Percentiles rank a stretch among this genome's conserved stretches.
phyloP scores from a whole-genome alignment of 2,329 filamentous ascomycete genomes.

The Cercospora sesami region DNA sequence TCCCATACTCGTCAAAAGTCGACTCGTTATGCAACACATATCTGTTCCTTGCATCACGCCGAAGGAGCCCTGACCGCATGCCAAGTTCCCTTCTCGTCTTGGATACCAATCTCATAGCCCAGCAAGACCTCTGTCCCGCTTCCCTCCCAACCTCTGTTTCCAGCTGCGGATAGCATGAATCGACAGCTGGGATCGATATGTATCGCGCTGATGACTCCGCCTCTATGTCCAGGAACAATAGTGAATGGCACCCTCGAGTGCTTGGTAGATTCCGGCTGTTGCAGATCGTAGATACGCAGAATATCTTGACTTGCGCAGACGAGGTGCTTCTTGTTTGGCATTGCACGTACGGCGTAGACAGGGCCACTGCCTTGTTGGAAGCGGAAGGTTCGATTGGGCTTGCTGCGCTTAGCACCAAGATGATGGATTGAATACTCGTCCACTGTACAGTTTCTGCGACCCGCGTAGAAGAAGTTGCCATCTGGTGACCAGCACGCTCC shows the following conservation, averaged over 20 bases:
- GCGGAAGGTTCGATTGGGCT: slow-evolving; percentile 75
- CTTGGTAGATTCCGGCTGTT: slow-evolving; percentile 60
- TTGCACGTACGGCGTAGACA: slow-evolving; percentile 82
- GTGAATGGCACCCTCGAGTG: slow-evolving; percentile 86
- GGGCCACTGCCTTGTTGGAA: slow-evolving; percentile 88
- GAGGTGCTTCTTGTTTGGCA: slow-evolving; percentile 90
- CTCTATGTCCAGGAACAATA: slow-evolving; percentile 89
- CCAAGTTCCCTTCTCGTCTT: slow-evolving; percentile 36
- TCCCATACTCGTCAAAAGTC: not conserved
- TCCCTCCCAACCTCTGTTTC: slow-evolving; percentile 94
- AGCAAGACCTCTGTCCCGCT: slow-evolving; percentile 80
- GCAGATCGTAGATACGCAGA: slow-evolving; percentile 83
- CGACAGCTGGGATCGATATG: slow-evolving; percentile 84
- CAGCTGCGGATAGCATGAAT: slow-evolving; percentile 89
- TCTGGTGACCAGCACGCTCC: slow-evolving; percentile 94
- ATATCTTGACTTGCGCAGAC: slow-evolving; percentile 95
- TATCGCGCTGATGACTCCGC: slow-evolving; percentile 81
- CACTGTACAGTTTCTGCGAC: slow-evolving; percentile 85
- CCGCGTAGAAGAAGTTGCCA: slow-evolving; percentile 92
- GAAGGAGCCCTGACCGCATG: slow-evolving; percentile 27
- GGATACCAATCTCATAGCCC: slow-evolving; percentile 77
- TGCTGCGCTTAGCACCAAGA: slow-evolving; percentile 58
- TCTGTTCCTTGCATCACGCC: not conserved
- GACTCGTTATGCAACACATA: not conserved
- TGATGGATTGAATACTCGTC: slow-evolving; percentile 92